Conservation (phyloP, 2,329 filamentous ascomycete species). For the Pseudopyricularia cyperi region DNA sequence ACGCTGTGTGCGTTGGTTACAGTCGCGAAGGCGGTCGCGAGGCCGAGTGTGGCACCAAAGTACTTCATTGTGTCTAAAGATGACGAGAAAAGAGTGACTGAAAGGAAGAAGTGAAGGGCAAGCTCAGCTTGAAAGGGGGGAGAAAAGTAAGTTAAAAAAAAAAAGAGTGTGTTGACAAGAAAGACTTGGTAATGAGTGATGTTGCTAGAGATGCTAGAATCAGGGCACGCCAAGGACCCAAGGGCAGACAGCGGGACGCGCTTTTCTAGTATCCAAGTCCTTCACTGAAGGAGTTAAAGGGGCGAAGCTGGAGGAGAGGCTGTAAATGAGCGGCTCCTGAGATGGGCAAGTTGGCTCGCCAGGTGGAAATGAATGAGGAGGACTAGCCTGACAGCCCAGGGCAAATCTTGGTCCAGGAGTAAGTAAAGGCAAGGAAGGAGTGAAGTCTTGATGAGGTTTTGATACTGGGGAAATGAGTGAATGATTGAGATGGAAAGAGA, state of each 20-base stretch:
- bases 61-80: constrained; percentile 18
- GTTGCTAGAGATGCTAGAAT: background rate
- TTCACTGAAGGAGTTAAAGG: background rate
- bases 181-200: background rate
- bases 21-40: constrained; percentile 21
- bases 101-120: background rate
- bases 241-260: background rate
- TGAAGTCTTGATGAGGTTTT: no score
- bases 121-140: background rate
- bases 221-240: background rate
- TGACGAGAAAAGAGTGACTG: background rate
- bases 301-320: background rate
- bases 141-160: background rate
- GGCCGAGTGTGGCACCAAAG: constrained; percentile 16
- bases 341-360: background rate
- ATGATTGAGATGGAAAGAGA: background rate
- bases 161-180: background rate
- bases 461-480: no score
- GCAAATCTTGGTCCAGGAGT: background rate
- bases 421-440: background rate
- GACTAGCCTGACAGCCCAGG: background rate
- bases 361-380: background rate
- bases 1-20: constrained; percentile 42
- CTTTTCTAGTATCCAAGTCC: background rate
- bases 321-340: background rate